Percentiles rank a stretch among this genome's conserved stretches.
Conservation (phyloP, 139 green algal species). For the Medakamo hakoo region DNA sequence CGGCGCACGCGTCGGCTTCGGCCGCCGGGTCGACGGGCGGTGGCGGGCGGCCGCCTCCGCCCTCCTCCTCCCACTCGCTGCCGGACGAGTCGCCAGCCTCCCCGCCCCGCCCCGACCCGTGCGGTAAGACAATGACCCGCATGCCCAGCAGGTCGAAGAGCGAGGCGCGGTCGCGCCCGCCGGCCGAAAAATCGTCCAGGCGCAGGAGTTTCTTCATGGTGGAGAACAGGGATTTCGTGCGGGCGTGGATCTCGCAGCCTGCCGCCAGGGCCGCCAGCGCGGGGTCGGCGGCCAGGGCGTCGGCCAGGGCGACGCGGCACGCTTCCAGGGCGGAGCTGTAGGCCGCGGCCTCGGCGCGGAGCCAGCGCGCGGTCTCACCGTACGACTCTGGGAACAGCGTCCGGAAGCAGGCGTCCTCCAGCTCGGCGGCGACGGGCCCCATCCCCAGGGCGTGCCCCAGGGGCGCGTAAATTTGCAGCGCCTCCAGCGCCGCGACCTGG, state of each 20-base stretch:
- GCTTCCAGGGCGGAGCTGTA: neutral
- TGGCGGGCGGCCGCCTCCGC: slow-evolving; percentile 18
- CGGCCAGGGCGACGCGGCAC: neutral
- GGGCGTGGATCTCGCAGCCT: slow-evolving; percentile 31
- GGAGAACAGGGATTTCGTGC: slow-evolving; percentile 75
- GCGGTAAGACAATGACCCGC: slow-evolving; percentile 57
- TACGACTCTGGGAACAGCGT: slow-evolving; percentile 23
- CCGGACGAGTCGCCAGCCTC: neutral
- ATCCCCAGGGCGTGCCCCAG: slow-evolving; percentile 70
- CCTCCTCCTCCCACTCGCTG: neutral
- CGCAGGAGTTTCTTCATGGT: slow-evolving; percentile 89
- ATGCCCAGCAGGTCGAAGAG: slow-evolving; percentile 85
- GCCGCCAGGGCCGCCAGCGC: slow-evolving; percentile 36
- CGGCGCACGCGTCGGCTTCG: slow-evolving; percentile 11
- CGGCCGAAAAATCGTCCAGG: slow-evolving; percentile 37
- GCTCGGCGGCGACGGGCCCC: slow-evolving; percentile 16
- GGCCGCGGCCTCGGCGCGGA: neutral
- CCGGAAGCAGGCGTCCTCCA: slow-evolving; percentile 65
- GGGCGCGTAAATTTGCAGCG: slow-evolving; percentile 72
- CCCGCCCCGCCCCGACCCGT: slow-evolving; percentile 8
- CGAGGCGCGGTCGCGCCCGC: slow-evolving; percentile 41
- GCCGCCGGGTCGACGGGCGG: slow-evolving; percentile 1
- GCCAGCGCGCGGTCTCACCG: slow-evolving; percentile 7
- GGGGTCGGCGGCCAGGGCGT: slow-evolving; percentile 17
- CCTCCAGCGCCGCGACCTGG: slow-evolving; percentile 35